Evolutionary conservation across 2,329 filamentous ascomycete genomes (phyloP).

Genomic region (Microsporum ferrugineum): DNA sequence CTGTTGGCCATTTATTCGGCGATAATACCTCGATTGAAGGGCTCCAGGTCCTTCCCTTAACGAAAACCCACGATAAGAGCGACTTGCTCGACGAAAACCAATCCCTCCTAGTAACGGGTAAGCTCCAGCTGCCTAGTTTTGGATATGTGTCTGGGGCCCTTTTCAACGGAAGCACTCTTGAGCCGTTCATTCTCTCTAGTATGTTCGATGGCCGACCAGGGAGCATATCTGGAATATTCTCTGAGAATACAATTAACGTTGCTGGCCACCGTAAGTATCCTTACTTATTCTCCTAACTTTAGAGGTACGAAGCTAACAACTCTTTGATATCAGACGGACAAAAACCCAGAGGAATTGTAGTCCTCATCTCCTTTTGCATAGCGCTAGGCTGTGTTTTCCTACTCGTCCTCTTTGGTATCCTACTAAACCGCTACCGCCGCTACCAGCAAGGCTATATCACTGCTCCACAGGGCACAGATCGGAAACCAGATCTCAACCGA

Average conservation of each 20-base stretch:
- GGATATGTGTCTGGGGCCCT: conserved; percentile 76
- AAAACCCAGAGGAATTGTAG: conserved; percentile 36
- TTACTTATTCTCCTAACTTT: neutral
- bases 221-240: conserved; percentile 70
- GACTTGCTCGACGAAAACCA: conserved; percentile 55
- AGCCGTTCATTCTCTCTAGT: conserved; percentile 70
- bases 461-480: conserved; percentile 37
- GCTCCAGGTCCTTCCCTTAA: conserved; percentile 68
- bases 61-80: conserved; percentile 53
- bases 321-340: conserved; percentile 22
- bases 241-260: conserved; percentile 70
- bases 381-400: conserved; percentile 39
- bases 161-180: conserved; percentile 70
- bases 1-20: conserved; percentile 53
- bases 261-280: conserved; percentile 46
- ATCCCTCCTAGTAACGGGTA: conserved; percentile 72
- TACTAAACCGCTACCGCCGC: conserved; percentile 38
- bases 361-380: conserved; percentile 38
- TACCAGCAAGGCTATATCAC: conserved; percentile 37
- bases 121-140: conserved; percentile 61
- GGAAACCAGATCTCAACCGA: conserved; percentile 35
- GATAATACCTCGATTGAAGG: conserved; percentile 59
- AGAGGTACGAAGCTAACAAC: conserved; percentile 10
- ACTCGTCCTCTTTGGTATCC: conserved; percentile 36
- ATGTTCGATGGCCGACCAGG: conserved; percentile 54